Percentiles rank a stretch among this genome's conserved stretches.
Conservation (phyloP, 83 land plant genomes). For the Thuja plicata region DNA sequence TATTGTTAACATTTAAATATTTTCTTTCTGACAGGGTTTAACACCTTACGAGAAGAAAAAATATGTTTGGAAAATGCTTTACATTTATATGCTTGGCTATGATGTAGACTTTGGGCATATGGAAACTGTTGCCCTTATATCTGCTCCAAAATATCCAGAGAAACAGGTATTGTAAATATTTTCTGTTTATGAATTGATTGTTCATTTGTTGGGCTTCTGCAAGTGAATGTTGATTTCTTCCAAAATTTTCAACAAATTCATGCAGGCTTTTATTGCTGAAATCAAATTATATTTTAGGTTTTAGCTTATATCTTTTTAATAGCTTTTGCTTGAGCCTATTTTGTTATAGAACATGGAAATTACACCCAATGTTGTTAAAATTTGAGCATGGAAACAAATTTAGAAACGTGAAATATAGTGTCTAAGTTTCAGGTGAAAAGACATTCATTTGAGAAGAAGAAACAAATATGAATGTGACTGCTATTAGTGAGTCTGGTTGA, state of each 20-base stretch:
- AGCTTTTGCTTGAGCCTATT: not conserved
- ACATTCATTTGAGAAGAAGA: not conserved
- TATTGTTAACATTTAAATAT: not conserved
- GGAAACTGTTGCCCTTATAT: constrained; percentile 95
- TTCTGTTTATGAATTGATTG: constrained; percentile 7
- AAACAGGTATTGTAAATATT: constrained; percentile 69
- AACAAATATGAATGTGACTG: not conserved
- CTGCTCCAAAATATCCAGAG: constrained; percentile 98
- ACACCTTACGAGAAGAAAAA: constrained; percentile 97
- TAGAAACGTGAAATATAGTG: not conserved
- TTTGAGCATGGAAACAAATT: not conserved
- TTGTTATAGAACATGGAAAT: not conserved
- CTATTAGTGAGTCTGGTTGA: not conserved
- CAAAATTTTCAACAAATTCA: not conserved
- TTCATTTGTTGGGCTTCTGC: not conserved
- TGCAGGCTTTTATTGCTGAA: not conserved
- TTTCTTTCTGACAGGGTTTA: constrained; percentile 68
- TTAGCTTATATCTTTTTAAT: not conserved
- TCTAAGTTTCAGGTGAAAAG: not conserved
- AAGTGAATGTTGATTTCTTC: not conserved
- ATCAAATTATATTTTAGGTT: not conserved
- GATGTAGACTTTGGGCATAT: constrained; percentile 99
- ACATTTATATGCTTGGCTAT: constrained; percentile 99
- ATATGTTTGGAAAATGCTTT: constrained; percentile 99
- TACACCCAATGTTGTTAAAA: not conserved